Evolutionary conservation across 1,284 basidiomycete genomes (phyloP).

Genomic region (Testicularia cyperi): DNA sequence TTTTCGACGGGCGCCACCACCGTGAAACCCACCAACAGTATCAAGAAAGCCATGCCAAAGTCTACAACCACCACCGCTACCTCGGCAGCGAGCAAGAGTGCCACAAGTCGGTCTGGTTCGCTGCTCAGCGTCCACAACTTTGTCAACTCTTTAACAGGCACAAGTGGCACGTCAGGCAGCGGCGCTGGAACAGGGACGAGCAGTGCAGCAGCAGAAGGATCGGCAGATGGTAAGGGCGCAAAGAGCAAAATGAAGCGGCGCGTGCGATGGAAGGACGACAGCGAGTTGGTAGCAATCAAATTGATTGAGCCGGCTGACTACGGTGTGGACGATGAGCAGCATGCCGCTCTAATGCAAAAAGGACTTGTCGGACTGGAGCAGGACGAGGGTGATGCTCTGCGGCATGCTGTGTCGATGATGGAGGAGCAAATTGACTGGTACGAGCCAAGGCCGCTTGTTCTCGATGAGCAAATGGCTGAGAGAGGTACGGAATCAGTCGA

Average conservation of each 20-base stretch:
- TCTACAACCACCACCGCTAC: too few relatives aligned
- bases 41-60: too few relatives aligned
- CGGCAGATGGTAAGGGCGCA: too few relatives aligned
- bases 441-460: constrained; percentile 4
- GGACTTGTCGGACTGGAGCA: constrained; percentile 20
- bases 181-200: too few relatives aligned
- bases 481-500: constrained; percentile 28
- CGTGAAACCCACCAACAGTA: too few relatives aligned
- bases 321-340: constrained; percentile 23
- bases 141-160: too few relatives aligned
- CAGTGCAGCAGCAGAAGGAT: too few relatives aligned
- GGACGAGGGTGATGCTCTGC: constrained; percentile 43
- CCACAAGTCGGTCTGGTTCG: too few relatives aligned
- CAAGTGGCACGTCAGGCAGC: too few relatives aligned
- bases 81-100: too few relatives aligned
- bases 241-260: constrained; percentile 40
- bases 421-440: constrained; percentile 45
- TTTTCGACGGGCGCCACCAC: too few relatives aligned
- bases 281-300: constrained; percentile 36
- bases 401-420: constrained; percentile 40
- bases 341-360: constrained; percentile 1
- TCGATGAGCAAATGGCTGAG: neutral
- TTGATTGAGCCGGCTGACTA: constrained; percentile 45
- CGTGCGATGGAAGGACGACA: constrained; percentile 42
- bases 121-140: too few relatives aligned